Conservation (phyloP, 1,139 yeast genomes). For the Pichia sp. region DNA sequence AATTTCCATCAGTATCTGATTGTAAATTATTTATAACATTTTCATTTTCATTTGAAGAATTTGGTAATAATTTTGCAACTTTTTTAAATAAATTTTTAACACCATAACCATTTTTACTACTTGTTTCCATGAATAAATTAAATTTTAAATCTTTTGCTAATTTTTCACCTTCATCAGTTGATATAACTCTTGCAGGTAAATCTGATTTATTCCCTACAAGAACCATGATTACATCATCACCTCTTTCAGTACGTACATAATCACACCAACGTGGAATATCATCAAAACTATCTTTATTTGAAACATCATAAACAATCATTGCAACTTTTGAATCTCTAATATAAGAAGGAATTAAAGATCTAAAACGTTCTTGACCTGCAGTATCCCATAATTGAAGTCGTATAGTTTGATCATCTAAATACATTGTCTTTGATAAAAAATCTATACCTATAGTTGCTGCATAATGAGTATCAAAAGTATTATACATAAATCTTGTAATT, state of each 20-base stretch:
- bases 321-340: constrained; percentile 97
- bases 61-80: constrained; percentile 88
- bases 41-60: constrained; percentile 39
- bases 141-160: constrained; percentile 77
- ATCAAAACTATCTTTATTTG: constrained; percentile 75
- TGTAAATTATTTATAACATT: constrained; percentile 19
- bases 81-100: constrained; percentile 84
- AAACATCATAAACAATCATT: constrained; percentile 88
- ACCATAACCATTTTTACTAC: constrained; percentile 91
- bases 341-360: constrained; percentile 90
- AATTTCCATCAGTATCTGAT: constrained; percentile 10
- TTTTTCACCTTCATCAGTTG: constrained; percentile 71
- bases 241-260: constrained; percentile 74
- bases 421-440: constrained; percentile 82
- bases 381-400: constrained; percentile 67
- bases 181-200: constrained; percentile 64
- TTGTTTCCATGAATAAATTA: constrained; percentile 80
- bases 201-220: constrained; percentile 82
- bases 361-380: constrained; percentile 74
- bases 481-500: constrained; percentile 94
- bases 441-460: constrained; percentile 97
- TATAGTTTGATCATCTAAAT: constrained; percentile 65
- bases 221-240: constrained; percentile 60
- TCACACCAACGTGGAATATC: constrained; percentile 74
- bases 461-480: constrained; percentile 93